Evolutionary conservation across 2,329 filamentous ascomycete species (phyloP), one percentile per base, ranked within the genome.

Genomic region (Fusarium paranaense): DNA sequence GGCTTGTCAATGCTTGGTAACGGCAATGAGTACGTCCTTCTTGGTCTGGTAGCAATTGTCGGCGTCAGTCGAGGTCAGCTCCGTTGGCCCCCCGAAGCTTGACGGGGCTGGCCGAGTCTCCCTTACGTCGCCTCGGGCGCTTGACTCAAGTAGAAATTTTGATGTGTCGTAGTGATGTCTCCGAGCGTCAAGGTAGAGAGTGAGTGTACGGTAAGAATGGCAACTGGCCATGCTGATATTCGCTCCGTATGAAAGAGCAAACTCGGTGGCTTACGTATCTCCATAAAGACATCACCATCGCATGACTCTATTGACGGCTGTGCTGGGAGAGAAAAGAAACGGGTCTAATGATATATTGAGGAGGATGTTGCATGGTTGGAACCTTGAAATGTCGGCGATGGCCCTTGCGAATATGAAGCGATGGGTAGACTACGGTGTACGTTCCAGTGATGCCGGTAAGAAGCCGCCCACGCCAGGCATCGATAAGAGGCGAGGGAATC

Each of bases 121-220:
- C 11, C 13, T 10, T 8, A 35, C 3, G 30, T 58, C 45, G 3
- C 54, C 8, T 16, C 25, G 50, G 10, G 62, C 62, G 5, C 62
- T 27, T 18, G 27, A 57, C 20, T 27, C 25, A 3, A 57, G 37
- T n/a, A 50, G 50, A 20, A 35, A 47, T 27, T 20, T 7, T 11
- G 47, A 64, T 14, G 50, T n/a, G 13, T 47, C n/a, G 14, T 35
- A 45, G 10, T 57, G 14, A 6, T 37, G 35, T 37, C 35, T 37
- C 13, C 14, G 6, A 37, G 35, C 35, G 35, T 4, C 11, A 81
- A 86, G 81, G 20, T 27, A 27, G 25, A 27, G 25, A 27, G 25
- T 27, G 4, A 27, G 25, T 6, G 25, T 27, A 27, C 25, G 25
- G 5, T 27, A 27, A 27, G 25, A 27, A 27, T 27, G 5, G 25